These are phyloP conservation scores for Cytospora paraplurivora DNA, from an alignment of 2,329 filamentous ascomycete genomes.

Conservation along the genomic window DNA sequence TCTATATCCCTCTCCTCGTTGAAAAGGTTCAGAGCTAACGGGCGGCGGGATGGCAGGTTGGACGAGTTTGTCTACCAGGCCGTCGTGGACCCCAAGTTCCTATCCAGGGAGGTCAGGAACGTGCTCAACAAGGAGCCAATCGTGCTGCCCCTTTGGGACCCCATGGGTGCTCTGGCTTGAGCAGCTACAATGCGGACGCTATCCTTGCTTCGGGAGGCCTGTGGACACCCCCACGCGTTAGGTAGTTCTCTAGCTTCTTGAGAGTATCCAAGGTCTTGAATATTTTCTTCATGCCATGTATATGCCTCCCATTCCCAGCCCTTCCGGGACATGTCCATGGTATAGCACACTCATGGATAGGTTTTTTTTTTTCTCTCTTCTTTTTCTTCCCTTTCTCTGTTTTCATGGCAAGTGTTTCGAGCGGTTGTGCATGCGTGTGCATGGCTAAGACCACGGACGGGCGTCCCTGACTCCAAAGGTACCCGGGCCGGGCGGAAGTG, in stretches of 20 bases:
- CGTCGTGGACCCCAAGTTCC: constrained; percentile 73
- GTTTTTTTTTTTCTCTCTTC: background rate
- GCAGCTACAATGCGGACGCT: background rate
- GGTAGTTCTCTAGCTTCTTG: too few species aligned
- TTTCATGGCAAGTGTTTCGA: too few species aligned
- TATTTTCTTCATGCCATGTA: background rate
- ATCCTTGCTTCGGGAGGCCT: background rate
- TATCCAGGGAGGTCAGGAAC: constrained; percentile 66
- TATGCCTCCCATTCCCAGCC: constrained; percentile 1
- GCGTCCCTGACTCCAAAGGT: too few species aligned
- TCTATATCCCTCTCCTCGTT: too few species aligned
- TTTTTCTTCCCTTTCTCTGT: too few species aligned
- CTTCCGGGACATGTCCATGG: background rate
- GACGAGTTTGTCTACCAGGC: constrained; percentile 84
- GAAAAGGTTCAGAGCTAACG: background rate
- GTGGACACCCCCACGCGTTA: too few species aligned
- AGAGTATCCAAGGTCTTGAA: background rate
- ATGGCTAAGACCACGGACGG: too few species aligned
- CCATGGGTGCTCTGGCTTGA: constrained; percentile 73
- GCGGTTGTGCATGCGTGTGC: too few species aligned
- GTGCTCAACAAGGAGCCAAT: constrained; percentile 71
- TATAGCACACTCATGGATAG: background rate
- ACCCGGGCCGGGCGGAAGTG: too few species aligned
- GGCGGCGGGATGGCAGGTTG: constrained; percentile 45
- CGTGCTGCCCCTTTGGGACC: constrained; percentile 77